These are phyloP conservation scores for Coemansia reversa DNA, from an alignment of 192 early-diverging fungal species.

Conservation along the genomic window DNA sequence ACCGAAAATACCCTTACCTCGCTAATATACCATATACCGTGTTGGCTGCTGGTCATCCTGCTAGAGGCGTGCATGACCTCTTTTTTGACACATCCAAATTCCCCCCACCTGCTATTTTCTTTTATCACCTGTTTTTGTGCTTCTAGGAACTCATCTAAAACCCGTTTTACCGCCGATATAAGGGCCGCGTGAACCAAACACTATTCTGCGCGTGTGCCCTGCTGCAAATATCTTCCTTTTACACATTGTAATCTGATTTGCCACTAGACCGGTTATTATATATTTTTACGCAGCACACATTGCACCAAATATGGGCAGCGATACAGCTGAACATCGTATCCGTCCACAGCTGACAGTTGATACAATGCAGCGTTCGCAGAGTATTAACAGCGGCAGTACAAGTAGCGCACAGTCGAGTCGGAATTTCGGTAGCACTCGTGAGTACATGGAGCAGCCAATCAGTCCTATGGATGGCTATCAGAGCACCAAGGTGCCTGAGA, in stretches of 20 bases:
- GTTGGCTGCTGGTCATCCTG: background rate
- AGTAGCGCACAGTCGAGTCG: slow-evolving; percentile 25
- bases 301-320: background rate
- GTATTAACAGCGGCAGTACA: slow-evolving; percentile 12
- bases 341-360: slow-evolving; percentile 4
- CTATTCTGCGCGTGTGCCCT: background rate
- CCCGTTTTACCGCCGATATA: background rate
- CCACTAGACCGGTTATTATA: background rate
- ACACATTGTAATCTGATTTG: background rate
- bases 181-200: background rate
- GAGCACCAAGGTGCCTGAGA: slow-evolving; percentile 9
- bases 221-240: background rate
- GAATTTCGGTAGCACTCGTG: slow-evolving; percentile 49
- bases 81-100: background rate
- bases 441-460: slow-evolving; percentile 48
- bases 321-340: background rate
- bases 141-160: background rate
- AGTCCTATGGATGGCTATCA: slow-evolving; percentile 37
- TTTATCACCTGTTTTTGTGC: background rate
- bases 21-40: background rate
- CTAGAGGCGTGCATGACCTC: background rate
- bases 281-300: background rate
- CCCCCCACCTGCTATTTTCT: background rate
- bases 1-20: background rate
- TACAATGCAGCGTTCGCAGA: slow-evolving; percentile 11